Evolutionary conservation across 345 rosid species (phyloP).

Genomic region (Salix viminalis): DNA sequence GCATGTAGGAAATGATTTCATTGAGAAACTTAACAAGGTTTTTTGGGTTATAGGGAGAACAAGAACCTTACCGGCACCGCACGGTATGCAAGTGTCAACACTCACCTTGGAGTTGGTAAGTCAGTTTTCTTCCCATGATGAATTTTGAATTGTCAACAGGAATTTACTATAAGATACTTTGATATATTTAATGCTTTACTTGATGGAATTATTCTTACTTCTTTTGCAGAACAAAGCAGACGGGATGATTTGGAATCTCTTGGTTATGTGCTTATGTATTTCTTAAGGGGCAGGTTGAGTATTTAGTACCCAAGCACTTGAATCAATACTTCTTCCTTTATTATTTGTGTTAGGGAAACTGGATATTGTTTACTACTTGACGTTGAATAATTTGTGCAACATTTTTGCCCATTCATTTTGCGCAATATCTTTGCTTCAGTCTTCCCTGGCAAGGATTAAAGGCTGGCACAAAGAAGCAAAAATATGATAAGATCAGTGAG

Average conservation of each 20-base stretch:
- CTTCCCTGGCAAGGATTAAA: constrained; percentile 98
- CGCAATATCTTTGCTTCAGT: constrained; percentile 38
- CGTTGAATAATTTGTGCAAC: not conserved
- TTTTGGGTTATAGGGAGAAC: constrained; percentile 64
- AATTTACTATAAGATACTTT: not conserved
- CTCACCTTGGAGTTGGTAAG: constrained; percentile 96
- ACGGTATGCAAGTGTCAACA: constrained; percentile 92
- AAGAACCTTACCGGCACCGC: constrained; percentile 99
- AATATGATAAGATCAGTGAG: constrained; percentile 93
- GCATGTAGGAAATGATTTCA: not conserved
- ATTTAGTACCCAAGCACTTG: not conserved
- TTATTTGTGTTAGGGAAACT: not conserved
- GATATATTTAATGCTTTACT: not conserved
- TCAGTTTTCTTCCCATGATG: constrained; percentile 6
- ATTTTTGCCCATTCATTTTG: constrained; percentile 14
- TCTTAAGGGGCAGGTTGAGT: constrained; percentile 84
- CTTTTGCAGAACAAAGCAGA: constrained; percentile 87
- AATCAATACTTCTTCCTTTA: not conserved
- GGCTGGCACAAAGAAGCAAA: constrained; percentile 96
- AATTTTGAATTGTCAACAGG: not conserved
- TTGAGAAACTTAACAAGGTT: not conserved
- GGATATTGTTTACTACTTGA: not conserved
- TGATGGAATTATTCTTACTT: constrained; percentile 8
- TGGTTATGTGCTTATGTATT: constrained; percentile 97
- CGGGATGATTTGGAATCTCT: constrained; percentile 99